Evolutionary conservation across 108 stramenopile genomes (phyloP).

Genomic region (Cyclotella kingstonii): DNA sequence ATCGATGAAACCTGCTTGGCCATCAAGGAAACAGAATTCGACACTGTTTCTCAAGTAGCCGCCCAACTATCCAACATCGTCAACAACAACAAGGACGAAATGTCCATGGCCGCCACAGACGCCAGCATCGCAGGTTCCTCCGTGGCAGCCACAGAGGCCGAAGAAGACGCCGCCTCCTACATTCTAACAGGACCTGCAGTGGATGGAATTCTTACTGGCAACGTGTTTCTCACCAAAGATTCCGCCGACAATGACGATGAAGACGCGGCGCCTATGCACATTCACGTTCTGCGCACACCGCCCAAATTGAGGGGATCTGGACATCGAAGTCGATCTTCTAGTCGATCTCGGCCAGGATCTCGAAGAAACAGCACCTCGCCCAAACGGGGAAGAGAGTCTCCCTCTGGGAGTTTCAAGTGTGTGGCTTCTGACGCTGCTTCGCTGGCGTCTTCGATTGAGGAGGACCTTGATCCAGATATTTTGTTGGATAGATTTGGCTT

Average conservation of each 20-base stretch:
- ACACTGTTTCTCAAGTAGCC: background rate
- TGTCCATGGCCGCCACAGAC: constrained; percentile 16
- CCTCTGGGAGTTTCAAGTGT: background rate
- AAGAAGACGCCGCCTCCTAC: constrained; percentile 20
- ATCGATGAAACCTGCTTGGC: background rate
- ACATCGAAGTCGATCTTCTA: constrained; percentile 7
- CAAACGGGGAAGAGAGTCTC: background rate
- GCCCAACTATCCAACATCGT: background rate
- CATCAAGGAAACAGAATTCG: no score
- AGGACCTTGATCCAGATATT: constrained; percentile 37
- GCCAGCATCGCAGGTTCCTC: constrained; percentile 27
- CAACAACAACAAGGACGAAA: background rate
- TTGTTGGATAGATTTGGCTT: constrained; percentile 35
- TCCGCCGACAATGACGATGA: constrained; percentile 1
- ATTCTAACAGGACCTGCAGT: background rate
- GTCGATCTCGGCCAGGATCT: constrained; percentile 20
- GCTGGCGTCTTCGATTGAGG: constrained; percentile 1
- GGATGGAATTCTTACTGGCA: background rate
- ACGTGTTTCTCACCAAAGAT: constrained; percentile 7
- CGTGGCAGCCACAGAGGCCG: constrained; percentile 32
- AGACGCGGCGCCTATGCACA: constrained; percentile 21
- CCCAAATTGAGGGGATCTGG: constrained; percentile 14
- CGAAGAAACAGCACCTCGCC: constrained; percentile 10
- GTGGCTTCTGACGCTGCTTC: background rate
- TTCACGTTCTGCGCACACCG: constrained; percentile 22